Evolutionary conservation across 148 eudicot genomes (phyloP).

Genomic region (Chenopodium quinoa): DNA sequence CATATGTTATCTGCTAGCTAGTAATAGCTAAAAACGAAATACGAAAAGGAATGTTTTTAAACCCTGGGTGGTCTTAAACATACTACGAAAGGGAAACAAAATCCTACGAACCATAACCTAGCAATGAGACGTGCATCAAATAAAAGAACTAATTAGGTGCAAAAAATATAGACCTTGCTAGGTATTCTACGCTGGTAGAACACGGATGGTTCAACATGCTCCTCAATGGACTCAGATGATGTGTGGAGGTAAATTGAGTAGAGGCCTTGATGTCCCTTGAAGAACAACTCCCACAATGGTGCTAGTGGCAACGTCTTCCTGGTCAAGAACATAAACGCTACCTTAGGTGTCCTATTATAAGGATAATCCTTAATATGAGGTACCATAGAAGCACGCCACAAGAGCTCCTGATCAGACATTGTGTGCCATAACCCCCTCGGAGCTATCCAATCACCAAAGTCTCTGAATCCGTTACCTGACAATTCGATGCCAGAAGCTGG

Average conservation of each 20-base stretch:
- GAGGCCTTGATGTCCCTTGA: conserved; percentile 53
- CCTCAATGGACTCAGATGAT: conserved; percentile 30
- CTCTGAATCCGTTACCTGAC: neutral
- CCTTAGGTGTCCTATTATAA: conserved; percentile 42
- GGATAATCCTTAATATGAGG: conserved; percentile 46
- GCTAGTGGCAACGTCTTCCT: conserved; percentile 46
- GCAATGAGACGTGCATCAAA: neutral
- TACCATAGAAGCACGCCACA: conserved; percentile 67
- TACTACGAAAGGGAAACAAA: no score
- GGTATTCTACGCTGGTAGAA: conserved; percentile 59
- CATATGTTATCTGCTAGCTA: neutral
- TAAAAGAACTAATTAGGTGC: no score
- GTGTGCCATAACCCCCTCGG: conserved; percentile 51
- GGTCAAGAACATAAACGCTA: conserved; percentile 79
- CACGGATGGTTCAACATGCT: conserved; percentile 38
- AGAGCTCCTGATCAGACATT: conserved; percentile 51
- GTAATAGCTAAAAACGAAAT: neutral
- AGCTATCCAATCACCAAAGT: conserved; percentile 22
- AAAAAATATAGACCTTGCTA: conserved; percentile 47
- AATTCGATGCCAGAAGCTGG: neutral
- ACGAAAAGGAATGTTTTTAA: neutral
- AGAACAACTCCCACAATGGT: conserved; percentile 76
- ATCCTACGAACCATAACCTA: neutral
- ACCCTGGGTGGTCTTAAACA: neutral
- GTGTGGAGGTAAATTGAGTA: conserved; percentile 69